Base-by-base conservation (phyloP, 1,284 basidiomycete genomes). In the Violaceomyces palustris region DNA sequence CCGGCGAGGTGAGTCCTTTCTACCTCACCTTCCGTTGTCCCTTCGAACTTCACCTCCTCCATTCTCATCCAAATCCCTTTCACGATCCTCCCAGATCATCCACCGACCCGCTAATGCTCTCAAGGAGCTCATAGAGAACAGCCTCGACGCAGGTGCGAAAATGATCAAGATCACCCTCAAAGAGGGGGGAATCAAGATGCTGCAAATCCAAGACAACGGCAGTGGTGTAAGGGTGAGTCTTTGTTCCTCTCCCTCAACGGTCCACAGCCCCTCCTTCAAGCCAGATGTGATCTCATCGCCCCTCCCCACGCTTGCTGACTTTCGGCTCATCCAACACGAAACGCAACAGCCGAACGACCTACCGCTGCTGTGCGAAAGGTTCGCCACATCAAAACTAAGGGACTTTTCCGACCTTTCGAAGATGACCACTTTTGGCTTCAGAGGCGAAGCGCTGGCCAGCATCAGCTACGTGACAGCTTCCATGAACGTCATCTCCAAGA, bases 171-270 rank as follows among this genome's bases (percentile, higher is more conserved):
- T 98, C 42, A 87, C 84, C 0, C 81, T 93, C 59, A 96, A 94
- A 74, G 93, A 98, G 47, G 94, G 94, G 1, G 94, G 94, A 0
- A 77, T 98, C 77, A 98, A 94, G 74, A 77, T 92, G 35, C 80
- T 98, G 21, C 91, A 96, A 75, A 94, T 98, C 41, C 87, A 91
- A 64, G 94, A 99, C 72, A 96, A 98, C 67, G 94, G 93, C 0
- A 87, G 82, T 72, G 93, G 93, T 1, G 94, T 99, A 62, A 80
- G 85, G 33, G 89, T 90, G 61, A 65, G 81, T 38, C 17, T 2
- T 5, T 15, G 4, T 18, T 15, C 35, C n/a, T n/a, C 11, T 21
- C 8, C 12, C 27, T 8, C 35, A 14, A 25, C 24, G 37, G 18
- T n/a, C 26, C 26, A n/a, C 26, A 8, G 1, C 7, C 14, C n/a